These are phyloP conservation scores for Penicillium hesseltinei DNA, from an alignment of 2,329 filamentous ascomycete species.

Conservation along the genomic window DNA sequence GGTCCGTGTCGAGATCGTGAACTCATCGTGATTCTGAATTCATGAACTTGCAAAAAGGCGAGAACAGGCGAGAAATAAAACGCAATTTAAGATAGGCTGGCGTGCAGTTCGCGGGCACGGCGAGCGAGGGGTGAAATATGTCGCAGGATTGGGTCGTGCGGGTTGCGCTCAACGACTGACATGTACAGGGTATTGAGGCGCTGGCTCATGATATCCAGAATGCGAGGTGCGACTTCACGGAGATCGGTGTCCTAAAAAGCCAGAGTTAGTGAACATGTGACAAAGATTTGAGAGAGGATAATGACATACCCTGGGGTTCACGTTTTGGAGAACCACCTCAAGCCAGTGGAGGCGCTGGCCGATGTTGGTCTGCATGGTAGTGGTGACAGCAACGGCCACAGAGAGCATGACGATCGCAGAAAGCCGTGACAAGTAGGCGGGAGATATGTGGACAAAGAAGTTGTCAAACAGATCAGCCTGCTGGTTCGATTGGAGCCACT, in stretches of 20 bases:
- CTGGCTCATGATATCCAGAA: conserved; percentile 59
- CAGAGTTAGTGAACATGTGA: neutral
- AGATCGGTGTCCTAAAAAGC: conserved; percentile 52
- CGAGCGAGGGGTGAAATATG: conserved; percentile 50
- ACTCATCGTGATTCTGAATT: neutral
- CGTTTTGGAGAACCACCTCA: conserved; percentile 52
- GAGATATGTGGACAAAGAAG: conserved; percentile 58
- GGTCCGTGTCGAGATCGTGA: conserved; percentile 6
- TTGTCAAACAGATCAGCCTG: conserved; percentile 62
- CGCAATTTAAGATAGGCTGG: conserved; percentile 1
- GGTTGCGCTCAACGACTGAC: conserved; percentile 52
- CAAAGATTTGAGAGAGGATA: neutral
- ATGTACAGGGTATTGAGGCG: conserved; percentile 59
- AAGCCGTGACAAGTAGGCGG: conserved; percentile 55
- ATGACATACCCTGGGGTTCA: conserved; percentile 53
- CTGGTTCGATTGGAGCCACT: conserved; percentile 62
- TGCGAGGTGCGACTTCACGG: conserved; percentile 55
- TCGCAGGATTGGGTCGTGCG: conserved; percentile 53
- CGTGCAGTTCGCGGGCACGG: conserved; percentile 40
- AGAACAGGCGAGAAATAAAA: neutral
- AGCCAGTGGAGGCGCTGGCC: conserved; percentile 59
- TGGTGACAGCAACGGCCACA: conserved; percentile 61
- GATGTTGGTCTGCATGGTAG: conserved; percentile 54
- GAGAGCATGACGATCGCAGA: conserved; percentile 60
- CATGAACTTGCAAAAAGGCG: neutral